phyloP scores from a whole-genome alignment of 805 yeast species.

The Metschnikowia gruessii region DNA sequence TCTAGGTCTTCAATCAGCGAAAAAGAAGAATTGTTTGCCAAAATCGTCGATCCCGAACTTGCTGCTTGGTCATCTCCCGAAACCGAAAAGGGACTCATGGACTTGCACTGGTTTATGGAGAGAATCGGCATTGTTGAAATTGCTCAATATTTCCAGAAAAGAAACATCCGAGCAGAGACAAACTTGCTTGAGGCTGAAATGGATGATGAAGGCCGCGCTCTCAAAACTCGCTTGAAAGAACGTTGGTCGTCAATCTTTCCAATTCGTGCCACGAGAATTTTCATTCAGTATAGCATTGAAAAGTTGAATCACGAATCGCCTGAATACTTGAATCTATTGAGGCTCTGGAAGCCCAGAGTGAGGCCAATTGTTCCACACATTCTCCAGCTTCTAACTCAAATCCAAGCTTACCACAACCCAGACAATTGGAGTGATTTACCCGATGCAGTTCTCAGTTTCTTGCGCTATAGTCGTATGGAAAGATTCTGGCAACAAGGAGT shows the following conservation, averaged over 20 bases:
- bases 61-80: constrained; percentile 89
- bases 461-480: constrained; percentile 84
- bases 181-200: constrained; percentile 74
- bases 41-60: constrained; percentile 91
- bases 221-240: constrained; percentile 76
- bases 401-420: constrained; percentile 93
- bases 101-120: constrained; percentile 98
- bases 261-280: constrained; percentile 90
- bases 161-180: constrained; percentile 77
- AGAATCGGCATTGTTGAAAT: constrained; percentile 91
- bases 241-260: constrained; percentile 96
- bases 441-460: constrained; percentile 85
- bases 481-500: constrained; percentile 99
- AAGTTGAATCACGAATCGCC: constrained; percentile 76
- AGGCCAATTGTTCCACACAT: constrained; percentile 91
- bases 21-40: constrained; percentile 74
- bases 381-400: constrained; percentile 79
- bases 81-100: constrained; percentile 84
- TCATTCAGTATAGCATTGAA: constrained; percentile 93
- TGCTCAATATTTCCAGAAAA: constrained; percentile 80
- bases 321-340: constrained; percentile 66
- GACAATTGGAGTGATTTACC: constrained; percentile 88
- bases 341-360: constrained; percentile 89
- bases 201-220: constrained; percentile 81
- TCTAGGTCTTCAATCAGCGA: constrained; percentile 75